Evolutionary conservation across 108 stramenopile species (phyloP).

Genomic region (Stephanodiscus triporus): DNA sequence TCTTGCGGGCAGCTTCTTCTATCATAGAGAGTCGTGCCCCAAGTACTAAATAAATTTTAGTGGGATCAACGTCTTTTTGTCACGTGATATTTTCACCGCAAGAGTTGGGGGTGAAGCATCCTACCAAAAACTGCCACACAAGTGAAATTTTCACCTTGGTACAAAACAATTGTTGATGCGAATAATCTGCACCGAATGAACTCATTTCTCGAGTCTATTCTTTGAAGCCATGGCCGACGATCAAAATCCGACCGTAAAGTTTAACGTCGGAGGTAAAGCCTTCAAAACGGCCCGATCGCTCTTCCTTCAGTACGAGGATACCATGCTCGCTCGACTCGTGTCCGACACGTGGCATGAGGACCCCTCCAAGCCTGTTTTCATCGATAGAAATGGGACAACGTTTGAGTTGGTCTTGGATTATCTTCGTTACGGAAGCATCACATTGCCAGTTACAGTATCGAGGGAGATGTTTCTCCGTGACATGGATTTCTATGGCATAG

Average conservation of each 20-base stretch:
- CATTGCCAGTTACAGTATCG: background rate
- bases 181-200: no score
- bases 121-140: no score
- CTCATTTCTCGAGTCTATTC: no score
- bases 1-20: no score
- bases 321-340: background rate
- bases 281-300: background rate
- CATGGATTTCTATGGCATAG: conserved; percentile 21
- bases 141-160: no score
- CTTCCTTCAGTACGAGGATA: background rate
- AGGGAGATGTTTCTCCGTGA: conserved; percentile 18
- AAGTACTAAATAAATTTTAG: no score
- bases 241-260: background rate
- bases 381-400: conserved; percentile 1
- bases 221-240: background rate
- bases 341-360: conserved; percentile 1
- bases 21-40: no score
- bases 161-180: no score
- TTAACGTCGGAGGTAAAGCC: background rate
- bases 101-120: no score
- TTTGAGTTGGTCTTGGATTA: conserved; percentile 16
- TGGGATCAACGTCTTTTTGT: no score
- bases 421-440: conserved; percentile 5
- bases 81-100: no score
- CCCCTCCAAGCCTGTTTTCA: conserved; percentile 15